These are phyloP conservation scores for Penicillium fimorum DNA, from an alignment of 495 filamentous ascomycete genomes.

Conservation along the genomic window DNA sequence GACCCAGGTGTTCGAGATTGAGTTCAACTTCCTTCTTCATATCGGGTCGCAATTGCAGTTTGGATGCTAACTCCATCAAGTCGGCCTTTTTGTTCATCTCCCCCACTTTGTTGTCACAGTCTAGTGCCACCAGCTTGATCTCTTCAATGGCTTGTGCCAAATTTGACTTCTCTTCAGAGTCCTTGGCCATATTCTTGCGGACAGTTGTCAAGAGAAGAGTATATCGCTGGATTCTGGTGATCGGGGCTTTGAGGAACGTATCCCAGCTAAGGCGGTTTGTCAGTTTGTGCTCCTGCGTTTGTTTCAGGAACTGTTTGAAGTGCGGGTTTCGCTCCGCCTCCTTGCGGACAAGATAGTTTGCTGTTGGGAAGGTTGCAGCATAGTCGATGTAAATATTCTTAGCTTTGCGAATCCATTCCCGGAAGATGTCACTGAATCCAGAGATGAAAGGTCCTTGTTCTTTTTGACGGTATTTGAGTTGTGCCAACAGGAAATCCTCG, in stretches of 20 bases:
- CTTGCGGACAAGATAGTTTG: conserved; percentile 76
- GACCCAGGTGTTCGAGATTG: conserved; percentile 86
- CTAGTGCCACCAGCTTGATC: conserved; percentile 84
- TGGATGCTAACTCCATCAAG: conserved; percentile 76
- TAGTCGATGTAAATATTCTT: conserved; percentile 88
- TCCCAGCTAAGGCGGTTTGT: conserved; percentile 89
- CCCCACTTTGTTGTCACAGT: conserved; percentile 92
- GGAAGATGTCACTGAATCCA: conserved; percentile 95
- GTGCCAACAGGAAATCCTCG: conserved; percentile 89
- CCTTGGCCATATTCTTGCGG: conserved; percentile 75
- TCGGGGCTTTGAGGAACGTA: conserved; percentile 89
- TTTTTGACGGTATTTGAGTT: conserved; percentile 95
- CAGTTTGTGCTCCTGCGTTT: conserved; percentile 72
- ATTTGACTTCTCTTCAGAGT: conserved; percentile 88
- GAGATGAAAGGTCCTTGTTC: conserved; percentile 93
- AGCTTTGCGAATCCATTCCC: conserved; percentile 98
- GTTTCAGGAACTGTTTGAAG: conserved; percentile 83
- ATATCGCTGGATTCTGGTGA: conserved; percentile 90
- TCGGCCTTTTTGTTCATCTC: conserved; percentile 92
- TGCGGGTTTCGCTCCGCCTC: conserved; percentile 81
- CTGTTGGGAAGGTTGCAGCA: conserved; percentile 81
- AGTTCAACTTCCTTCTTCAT: conserved; percentile 83
- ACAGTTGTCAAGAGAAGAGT: conserved; percentile 80
- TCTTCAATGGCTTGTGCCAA: conserved; percentile 88
- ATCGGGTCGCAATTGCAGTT: conserved; percentile 77